Conservation (phyloP, 2,329 filamentous ascomycete species). For the Berkeleyomyces rouxiae region DNA sequence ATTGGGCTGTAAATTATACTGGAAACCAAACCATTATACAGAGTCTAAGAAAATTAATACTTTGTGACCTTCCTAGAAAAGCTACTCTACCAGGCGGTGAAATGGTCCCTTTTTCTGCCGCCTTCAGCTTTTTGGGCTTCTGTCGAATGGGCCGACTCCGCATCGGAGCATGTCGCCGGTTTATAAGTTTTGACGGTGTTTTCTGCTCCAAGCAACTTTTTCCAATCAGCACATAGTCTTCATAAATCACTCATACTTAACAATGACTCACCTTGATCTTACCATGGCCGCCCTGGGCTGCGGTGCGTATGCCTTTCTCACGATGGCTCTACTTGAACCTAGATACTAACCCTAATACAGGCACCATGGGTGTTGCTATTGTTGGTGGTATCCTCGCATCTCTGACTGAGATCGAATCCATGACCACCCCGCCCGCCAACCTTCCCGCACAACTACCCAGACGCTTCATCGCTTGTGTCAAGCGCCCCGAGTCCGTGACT, state of each 20-base stretch:
- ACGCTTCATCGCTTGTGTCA: constrained; percentile 68
- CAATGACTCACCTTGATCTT: constrained; percentile 26
- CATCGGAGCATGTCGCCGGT: constrained; percentile 8
- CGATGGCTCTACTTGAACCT: background rate
- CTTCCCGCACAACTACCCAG: constrained; percentile 44
- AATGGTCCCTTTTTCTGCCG: background rate
- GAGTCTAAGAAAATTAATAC: background rate
- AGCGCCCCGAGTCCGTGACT: constrained; percentile 50
- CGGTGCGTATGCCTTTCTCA: constrained; percentile 29
- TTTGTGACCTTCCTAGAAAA: background rate
- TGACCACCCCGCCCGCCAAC: constrained; percentile 27
- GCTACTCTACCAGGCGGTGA: constrained; percentile 4
- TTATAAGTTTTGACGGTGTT: background rate
- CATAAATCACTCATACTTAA: background rate
- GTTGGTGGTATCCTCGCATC: constrained; percentile 63
- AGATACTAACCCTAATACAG: constrained; percentile 24
- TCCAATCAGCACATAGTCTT: background rate
- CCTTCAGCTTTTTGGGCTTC: background rate
- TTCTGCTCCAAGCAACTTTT: background rate
- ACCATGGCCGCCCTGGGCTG: constrained; percentile 71
- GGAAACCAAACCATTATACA: background rate
- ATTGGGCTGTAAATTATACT: background rate
- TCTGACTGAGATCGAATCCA: constrained; percentile 36
- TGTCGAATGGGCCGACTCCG: constrained; percentile 2
- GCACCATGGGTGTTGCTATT: constrained; percentile 75